These are phyloP conservation scores for Metschnikowia shivogae DNA, from an alignment of 805 yeast genomes.

Conservation along the genomic window DNA sequence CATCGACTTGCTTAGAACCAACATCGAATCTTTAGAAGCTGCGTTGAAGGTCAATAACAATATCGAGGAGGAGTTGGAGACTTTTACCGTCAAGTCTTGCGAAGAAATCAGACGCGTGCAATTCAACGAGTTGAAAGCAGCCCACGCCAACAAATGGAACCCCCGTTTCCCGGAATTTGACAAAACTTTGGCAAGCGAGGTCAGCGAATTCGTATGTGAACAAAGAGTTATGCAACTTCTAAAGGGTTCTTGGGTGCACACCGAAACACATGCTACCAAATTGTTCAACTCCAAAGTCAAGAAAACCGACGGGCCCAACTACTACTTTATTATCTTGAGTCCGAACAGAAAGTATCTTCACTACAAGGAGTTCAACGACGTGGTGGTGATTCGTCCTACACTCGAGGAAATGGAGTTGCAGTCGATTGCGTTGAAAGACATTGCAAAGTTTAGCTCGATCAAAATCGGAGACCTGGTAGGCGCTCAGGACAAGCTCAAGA, in stretches of 20 bases:
- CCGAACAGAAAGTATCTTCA: conserved; percentile 61
- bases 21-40: conserved; percentile 27
- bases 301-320: conserved; percentile 25
- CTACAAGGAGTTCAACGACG: conserved; percentile 54
- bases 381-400: conserved; percentile 47
- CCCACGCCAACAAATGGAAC: conserved; percentile 42
- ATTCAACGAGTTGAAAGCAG: conserved; percentile 36
- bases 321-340: conserved; percentile 57
- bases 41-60: conserved; percentile 19
- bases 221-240: conserved; percentile 69
- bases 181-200: conserved; percentile 49
- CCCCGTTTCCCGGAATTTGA: conserved; percentile 46
- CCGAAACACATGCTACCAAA: conserved; percentile 48
- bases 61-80: conserved; percentile 44
- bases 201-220: conserved; percentile 65
- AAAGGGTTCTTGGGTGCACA: conserved; percentile 77
- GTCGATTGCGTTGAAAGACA: conserved; percentile 49
- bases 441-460: conserved; percentile 46
- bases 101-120: conserved; percentile 54
- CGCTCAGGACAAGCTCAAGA: conserved; percentile 42
- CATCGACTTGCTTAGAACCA: conserved; percentile 38
- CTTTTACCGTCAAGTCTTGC: conserved; percentile 40
- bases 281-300: conserved; percentile 18
- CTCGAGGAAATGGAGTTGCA: conserved; percentile 54
- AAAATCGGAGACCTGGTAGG: conserved; percentile 42